These are phyloP conservation scores for Picea glauca DNA, from an alignment of 75 land plant species.

Conservation along the genomic window DNA sequence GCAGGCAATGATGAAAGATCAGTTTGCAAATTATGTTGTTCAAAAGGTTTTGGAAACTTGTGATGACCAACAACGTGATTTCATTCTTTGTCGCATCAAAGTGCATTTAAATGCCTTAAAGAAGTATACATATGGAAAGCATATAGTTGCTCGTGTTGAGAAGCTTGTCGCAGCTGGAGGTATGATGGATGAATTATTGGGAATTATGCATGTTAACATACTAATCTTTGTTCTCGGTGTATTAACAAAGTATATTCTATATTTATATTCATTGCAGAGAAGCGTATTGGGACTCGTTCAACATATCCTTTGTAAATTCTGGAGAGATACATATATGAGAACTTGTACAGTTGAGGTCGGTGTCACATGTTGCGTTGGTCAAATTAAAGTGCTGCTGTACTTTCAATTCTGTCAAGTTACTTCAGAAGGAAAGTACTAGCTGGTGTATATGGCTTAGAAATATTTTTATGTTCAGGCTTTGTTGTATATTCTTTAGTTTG, in stretches of 20 bases:
- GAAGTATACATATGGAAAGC: slow-evolving; percentile 91
- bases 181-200: not conserved
- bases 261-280: not conserved
- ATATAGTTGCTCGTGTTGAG: slow-evolving; percentile 90
- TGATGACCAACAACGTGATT: slow-evolving; percentile 72
- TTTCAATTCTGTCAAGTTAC: slow-evolving; percentile 3
- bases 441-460: slow-evolving; percentile 6
- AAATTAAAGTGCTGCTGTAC: slow-evolving; percentile 3
- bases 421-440: slow-evolving; percentile 7
- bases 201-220: not conserved
- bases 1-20: slow-evolving; percentile 98
- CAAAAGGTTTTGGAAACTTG: slow-evolving; percentile 91
- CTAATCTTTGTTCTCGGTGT: not conserved
- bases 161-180: slow-evolving; percentile 80
- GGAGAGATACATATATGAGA: slow-evolving; percentile 4
- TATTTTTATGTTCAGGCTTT: not conserved
- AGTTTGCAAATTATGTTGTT: slow-evolving; percentile 87
- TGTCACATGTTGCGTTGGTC: not conserved
- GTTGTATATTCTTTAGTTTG: slow-evolving; percentile 9
- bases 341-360: slow-evolving; percentile 6
- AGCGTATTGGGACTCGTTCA: slow-evolving; percentile 1
- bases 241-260: not conserved
- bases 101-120: slow-evolving; percentile 75
- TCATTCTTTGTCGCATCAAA: slow-evolving; percentile 71
- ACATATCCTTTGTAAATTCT: slow-evolving; percentile 1